phyloP scores from a whole-genome alignment of 2,329 filamentous ascomycete species.

The Ophiocordyceps polyrhachis-furcata region DNA sequence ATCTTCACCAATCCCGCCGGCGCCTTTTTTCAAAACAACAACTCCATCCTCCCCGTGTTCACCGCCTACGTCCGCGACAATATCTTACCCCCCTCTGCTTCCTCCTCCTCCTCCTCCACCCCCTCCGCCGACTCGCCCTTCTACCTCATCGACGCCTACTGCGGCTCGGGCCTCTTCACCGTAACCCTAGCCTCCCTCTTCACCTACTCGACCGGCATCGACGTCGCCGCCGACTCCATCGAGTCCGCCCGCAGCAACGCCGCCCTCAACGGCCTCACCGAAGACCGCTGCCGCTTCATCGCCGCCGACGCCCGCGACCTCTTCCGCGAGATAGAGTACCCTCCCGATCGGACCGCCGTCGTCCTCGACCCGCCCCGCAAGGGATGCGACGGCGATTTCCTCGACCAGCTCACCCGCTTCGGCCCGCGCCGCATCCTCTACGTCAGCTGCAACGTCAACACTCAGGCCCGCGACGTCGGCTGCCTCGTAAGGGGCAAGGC shows the following conservation, averaged over 20 bases:
- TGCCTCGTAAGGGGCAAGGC: conserved; percentile 55
- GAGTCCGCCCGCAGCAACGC: conserved; percentile 64
- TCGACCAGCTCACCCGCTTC: conserved; percentile 62
- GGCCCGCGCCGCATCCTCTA: conserved; percentile 71
- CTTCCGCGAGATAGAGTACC: conserved; percentile 58
- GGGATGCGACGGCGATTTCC: conserved; percentile 73
- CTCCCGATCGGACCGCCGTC: conserved; percentile 70
- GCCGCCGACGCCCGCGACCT: conserved; percentile 72
- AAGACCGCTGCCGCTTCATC: conserved; percentile 60
- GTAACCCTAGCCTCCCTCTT: conserved; percentile 79
- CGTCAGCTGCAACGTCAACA: conserved; percentile 96
- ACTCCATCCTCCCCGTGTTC: conserved; percentile 79
- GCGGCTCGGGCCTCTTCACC: conserved; percentile 90
- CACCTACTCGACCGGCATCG: conserved; percentile 72
- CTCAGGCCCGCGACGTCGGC: conserved; percentile 84
- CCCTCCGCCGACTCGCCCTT: conserved; percentile 30
- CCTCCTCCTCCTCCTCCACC: not conserved
- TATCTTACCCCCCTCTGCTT: conserved; percentile 41
- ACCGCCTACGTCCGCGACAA: conserved; percentile 71
- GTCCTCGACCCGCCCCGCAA: conserved; percentile 94
- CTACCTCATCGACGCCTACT: conserved; percentile 97
- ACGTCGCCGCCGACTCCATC: conserved; percentile 69
- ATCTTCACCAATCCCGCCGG: conserved; percentile 82
- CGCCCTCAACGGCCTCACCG: conserved; percentile 48
- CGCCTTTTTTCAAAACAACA: conserved; percentile 99